Evolutionary conservation across 495 filamentous ascomycete genomes (phyloP).

Genomic region (Copromyces sp.): DNA sequence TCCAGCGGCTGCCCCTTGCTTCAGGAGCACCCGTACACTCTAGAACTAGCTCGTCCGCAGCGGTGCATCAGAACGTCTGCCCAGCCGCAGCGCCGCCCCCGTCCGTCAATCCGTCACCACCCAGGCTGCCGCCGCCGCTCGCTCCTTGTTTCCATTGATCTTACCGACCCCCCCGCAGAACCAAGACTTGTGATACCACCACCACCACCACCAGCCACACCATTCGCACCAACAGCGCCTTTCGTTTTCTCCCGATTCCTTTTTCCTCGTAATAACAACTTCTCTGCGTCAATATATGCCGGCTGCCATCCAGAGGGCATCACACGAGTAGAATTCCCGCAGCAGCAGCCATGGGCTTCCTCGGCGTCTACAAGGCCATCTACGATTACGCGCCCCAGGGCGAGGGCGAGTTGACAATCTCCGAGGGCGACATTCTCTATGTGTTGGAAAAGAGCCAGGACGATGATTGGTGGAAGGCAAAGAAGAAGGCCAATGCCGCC

Average conservation of each 20-base stretch:
- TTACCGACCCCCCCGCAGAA: neutral
- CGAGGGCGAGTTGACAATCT: constrained; percentile 76
- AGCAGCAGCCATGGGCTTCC: constrained; percentile 50
- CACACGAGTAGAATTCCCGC: neutral
- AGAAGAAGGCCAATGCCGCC: constrained; percentile 85
- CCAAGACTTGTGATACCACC: neutral
- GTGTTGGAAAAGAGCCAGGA: constrained; percentile 81
- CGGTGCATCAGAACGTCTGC: neutral
- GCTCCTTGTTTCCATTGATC: neutral
- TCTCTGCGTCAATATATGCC: neutral
- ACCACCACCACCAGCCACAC: neutral
- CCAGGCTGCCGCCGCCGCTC: neutral
- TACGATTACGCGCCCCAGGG: constrained; percentile 91
- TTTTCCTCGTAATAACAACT: neutral
- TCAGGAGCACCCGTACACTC: neutral
- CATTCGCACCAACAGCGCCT: neutral
- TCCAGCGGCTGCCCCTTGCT: neutral
- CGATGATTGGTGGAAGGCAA: constrained; percentile 94
- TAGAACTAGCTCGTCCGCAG: neutral
- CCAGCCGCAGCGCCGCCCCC: neutral
- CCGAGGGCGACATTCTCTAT: constrained; percentile 86
- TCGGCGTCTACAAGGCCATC: constrained; percentile 83
- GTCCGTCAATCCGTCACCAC: neutral
- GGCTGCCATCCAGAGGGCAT: neutral
- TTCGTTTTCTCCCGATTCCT: neutral